A percentile compares a stretch with the other conserved stretches of the same genome.
These are phyloP conservation scores for Ustilago curta DNA, from an alignment of 1,284 basidiomycete genomes.

Conservation along the genomic window DNA sequence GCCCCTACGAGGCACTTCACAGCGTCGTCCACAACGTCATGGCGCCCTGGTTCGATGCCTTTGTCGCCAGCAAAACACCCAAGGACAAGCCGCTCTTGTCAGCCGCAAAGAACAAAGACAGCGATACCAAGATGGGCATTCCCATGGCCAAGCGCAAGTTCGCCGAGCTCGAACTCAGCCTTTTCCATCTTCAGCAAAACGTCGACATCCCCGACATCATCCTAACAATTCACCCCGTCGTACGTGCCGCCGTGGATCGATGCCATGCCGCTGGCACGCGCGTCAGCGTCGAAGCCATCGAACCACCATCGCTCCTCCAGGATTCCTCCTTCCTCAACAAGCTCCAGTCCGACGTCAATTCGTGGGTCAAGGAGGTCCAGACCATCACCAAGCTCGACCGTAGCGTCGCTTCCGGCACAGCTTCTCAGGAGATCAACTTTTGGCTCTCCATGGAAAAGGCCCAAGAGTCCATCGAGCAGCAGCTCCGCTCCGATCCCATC, in stretches of 20 bases:
- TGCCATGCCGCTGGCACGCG: conserved; percentile 74
- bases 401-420: conserved; percentile 94
- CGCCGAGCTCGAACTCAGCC: conserved; percentile 94
- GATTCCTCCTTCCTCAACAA: conserved; percentile 94
- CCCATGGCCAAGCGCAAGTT: conserved; percentile 99
- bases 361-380: conserved; percentile 98
- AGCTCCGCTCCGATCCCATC: conserved; percentile 91
- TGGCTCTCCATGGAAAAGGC: conserved; percentile 95
- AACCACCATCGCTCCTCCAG: conserved; percentile 77
- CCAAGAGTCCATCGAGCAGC: conserved; percentile 89
- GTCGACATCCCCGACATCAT: conserved; percentile 98
- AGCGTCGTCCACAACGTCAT: conserved; percentile 96
- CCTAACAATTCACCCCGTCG: conserved; percentile 88
- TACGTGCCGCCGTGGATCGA: conserved; percentile 80
- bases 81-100: conserved; percentile 47
- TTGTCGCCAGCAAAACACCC: conserved; percentile 75
- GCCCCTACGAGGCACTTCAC: conserved; percentile 92
- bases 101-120: conserved; percentile 59
- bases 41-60: conserved; percentile 98
- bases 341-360: conserved; percentile 92
- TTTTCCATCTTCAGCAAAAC: conserved; percentile 96
- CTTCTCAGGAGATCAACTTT: conserved; percentile 98
- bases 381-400: conserved; percentile 89
- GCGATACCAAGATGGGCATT: conserved; percentile 85
- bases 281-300: conserved; percentile 82